phyloP scores from a whole-genome alignment of 345 rosid species.

The Populus tremula region DNA sequence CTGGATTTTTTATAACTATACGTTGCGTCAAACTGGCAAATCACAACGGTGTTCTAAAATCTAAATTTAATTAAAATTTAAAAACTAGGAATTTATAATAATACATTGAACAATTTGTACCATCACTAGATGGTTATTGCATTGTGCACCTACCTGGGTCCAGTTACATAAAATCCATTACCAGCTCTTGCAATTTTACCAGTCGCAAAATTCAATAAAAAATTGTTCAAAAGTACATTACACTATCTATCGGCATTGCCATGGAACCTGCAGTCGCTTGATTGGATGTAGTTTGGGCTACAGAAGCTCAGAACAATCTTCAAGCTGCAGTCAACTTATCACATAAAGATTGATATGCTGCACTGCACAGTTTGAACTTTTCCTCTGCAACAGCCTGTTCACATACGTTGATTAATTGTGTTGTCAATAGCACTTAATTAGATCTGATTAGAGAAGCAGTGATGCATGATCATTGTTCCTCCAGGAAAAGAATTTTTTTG shows the following conservation, averaged over 20 bases:
- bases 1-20: too few relatives aligned
- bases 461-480: background rate
- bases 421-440: background rate
- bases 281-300: background rate
- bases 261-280: background rate
- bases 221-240: too few relatives aligned
- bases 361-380: slow-evolving; percentile 81
- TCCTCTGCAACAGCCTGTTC: slow-evolving; percentile 69
- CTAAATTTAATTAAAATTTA: too few relatives aligned
- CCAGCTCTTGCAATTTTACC: too few relatives aligned
- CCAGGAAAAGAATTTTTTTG: background rate
- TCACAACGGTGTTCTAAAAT: too few relatives aligned
- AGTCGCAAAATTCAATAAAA: too few relatives aligned
- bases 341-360: slow-evolving; percentile 70
- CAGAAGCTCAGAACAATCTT: background rate
- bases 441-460: background rate
- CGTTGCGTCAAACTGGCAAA: too few relatives aligned
- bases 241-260: background rate
- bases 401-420: background rate
- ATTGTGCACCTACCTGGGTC: too few relatives aligned
- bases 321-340: slow-evolving; percentile 57
- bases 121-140: too few relatives aligned
- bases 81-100: too few relatives aligned
- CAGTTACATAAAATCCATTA: too few relatives aligned
- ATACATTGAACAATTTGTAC: too few relatives aligned